These are phyloP conservation scores for Fraxinus albicans DNA, from an alignment of 305 asterid genomes.

Conservation along the genomic window DNA sequence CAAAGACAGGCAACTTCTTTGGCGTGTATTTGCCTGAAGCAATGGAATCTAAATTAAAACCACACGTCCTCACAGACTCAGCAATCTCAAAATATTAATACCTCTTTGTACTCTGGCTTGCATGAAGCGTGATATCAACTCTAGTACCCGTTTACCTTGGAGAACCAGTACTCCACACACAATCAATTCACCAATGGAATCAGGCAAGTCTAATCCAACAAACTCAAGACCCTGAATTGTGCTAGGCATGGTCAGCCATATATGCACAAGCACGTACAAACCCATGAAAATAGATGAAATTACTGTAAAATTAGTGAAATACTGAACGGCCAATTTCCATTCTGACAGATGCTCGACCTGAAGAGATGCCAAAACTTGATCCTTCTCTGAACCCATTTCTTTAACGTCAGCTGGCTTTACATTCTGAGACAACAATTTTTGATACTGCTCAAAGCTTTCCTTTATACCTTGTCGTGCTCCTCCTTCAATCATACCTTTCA, in stretches of 20 bases:
- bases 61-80: background rate
- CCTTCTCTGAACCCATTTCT: conserved; percentile 76
- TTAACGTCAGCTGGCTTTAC: conserved; percentile 75
- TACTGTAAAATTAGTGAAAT: conserved; percentile 82
- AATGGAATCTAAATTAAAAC: background rate
- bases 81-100: conserved; percentile 25
- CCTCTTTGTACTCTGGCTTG: conserved; percentile 87
- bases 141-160: conserved; percentile 81
- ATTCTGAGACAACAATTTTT: conserved; percentile 59
- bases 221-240: conserved; percentile 90
- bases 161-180: conserved; percentile 80
- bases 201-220: conserved; percentile 93
- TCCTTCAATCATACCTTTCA: conserved; percentile 90
- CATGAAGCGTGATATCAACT: conserved; percentile 85
- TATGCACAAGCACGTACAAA: conserved; percentile 66
- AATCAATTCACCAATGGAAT: conserved; percentile 85
- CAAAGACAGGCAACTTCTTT: conserved; percentile 5
- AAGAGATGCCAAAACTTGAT: conserved; percentile 85
- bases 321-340: conserved; percentile 80
- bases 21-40: background rate
- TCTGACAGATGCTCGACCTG: conserved; percentile 75
- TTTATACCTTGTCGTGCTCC: conserved; percentile 91
- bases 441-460: conserved; percentile 80
- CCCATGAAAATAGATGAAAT: conserved; percentile 61
- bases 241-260: conserved; percentile 69